Base-by-base conservation (phyloP, 1,284 basidiomycete species). In the Thecaphora thlaspeos region DNA sequence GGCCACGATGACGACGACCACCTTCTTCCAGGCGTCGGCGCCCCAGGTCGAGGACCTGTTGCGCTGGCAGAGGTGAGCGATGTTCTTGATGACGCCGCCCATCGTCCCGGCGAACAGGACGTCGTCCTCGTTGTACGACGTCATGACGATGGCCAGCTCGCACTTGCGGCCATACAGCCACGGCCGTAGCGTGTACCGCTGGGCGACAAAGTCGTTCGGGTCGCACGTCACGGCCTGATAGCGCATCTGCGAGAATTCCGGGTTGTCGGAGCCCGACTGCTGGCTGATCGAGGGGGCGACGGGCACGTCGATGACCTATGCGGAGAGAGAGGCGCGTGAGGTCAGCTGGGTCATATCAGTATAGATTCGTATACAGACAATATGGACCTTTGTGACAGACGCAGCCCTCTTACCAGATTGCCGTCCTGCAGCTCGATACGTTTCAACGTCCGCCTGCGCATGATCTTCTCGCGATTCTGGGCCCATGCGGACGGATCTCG, bases 11-110 rank as follows among this genome's bases (percentile, higher is more conserved):
- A 65, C 52, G 24, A 77, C 73, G 14, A 74, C 71, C 17, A 77
- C 72, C 85, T 95, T 96, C 77, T 96, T 90, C 94, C 94, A 98
- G 1, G 91, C 88, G 52, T 95, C 91, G 4, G 86, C 85, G 2
- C 94, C 94, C 94, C 94, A 99, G 0, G 90, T 93, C 61, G 90
- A 86, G 17, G 90, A 93, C 70, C 91, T 91, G 78, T 92, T 92
- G 30, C 94, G 84, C 8, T 88, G 87, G 78, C 93, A 96, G 8
- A 97, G 82, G 48, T 70, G 57, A 10, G 69, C 67, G 43, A 72
- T 74, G 68, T 71, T 68, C 60, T 74, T 83, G 91, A 97, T 97
- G 19, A 98, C 90, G 8, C 93, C 94, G 78, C 95, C 90, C 70
- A 98, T 80, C 4, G 95, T 97, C 44, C 94, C 83, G 73, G 91